Percentiles rank a stretch among this genome's conserved stretches.
phyloP scores from a whole-genome alignment of 257 asterid species.

The Nicotiana tomentosiformis region DNA sequence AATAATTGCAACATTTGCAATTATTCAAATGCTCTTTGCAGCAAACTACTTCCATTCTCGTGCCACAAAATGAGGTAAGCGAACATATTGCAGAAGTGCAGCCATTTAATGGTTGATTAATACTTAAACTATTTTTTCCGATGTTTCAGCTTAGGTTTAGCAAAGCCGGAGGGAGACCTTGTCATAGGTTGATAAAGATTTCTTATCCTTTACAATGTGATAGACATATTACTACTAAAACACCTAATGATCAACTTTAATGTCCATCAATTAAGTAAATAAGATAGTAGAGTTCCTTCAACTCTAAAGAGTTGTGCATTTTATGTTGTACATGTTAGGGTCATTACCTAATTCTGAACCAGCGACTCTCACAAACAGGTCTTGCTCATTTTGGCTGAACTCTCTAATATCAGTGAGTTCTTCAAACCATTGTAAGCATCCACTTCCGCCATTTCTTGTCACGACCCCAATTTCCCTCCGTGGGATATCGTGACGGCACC shows the following conservation, averaged over 20 bases:
- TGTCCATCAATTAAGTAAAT: background rate
- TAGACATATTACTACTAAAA: too few relatives aligned
- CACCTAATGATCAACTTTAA: background rate
- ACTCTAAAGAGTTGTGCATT: background rate
- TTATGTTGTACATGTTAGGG: background rate
- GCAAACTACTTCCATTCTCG: background rate
- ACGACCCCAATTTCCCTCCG: too few relatives aligned
- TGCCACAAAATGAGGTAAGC: background rate
- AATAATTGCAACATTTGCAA: background rate
- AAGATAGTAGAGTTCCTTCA: background rate
- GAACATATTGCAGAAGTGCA: background rate
- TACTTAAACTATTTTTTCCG: background rate
- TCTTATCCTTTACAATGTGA: too few relatives aligned
- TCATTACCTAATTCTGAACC: conserved; percentile 13
- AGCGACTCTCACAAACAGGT: conserved; percentile 6
- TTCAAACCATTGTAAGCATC: conserved; percentile 29
- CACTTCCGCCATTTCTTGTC: conserved; percentile 9
- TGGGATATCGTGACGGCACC: too few relatives aligned
- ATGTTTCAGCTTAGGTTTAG: background rate
- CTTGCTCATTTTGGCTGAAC: background rate
- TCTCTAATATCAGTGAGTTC: conserved; percentile 16
- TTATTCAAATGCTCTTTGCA: background rate
- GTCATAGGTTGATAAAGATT: background rate
- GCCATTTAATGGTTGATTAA: background rate
- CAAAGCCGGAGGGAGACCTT: background rate